phyloP scores from a whole-genome alignment of 73 alveolate genomes.

The Paramecium primaurelia region DNA sequence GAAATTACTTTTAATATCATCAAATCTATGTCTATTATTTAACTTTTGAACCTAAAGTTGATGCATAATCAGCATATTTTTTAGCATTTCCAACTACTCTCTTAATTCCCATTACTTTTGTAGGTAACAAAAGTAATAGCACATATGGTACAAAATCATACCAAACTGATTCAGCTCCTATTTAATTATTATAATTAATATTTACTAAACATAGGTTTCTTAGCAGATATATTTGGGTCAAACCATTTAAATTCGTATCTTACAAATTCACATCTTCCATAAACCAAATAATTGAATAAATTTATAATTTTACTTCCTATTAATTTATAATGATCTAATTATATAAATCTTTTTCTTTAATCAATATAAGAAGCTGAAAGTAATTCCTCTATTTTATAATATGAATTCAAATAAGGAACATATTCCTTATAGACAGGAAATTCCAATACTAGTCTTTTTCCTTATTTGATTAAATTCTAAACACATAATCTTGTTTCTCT shows the following conservation, averaged over 20 bases:
- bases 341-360: neutral
- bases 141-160: conserved; percentile 2
- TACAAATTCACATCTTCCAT: conserved; percentile 2
- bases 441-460: neutral
- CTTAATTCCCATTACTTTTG: neutral
- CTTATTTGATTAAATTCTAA: neutral
- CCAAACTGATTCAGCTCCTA: neutral
- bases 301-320: neutral
- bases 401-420: neutral
- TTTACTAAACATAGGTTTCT: neutral
- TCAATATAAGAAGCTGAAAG: neutral
- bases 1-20: neutral
- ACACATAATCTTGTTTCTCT: neutral
- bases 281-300: neutral
- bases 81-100: neutral
- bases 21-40: neutral
- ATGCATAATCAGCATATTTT: neutral
- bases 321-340: neutral
- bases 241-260: conserved; percentile 30
- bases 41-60: neutral
- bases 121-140: neutral
- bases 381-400: neutral
- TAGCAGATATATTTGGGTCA: conserved; percentile 27
- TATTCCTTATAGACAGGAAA: conserved; percentile 2
- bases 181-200: neutral